Evolutionary conservation across 192 early-diverging fungal genomes (phyloP).

Genomic region (Rhizophagus clarus): DNA sequence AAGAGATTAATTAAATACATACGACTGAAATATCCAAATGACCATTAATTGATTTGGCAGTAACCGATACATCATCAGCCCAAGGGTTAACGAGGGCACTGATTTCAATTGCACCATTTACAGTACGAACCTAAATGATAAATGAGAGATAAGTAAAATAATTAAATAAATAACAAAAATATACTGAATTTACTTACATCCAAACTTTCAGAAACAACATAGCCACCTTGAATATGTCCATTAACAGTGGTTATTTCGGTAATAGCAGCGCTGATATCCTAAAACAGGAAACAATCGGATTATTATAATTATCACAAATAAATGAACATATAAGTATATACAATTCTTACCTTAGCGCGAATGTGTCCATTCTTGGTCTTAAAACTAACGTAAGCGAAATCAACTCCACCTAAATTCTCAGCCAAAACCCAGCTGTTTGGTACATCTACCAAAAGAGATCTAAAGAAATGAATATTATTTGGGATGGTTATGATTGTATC

Average conservation of each 20-base stretch:
- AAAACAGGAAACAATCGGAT: neutral
- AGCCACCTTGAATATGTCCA: conserved; percentile 7
- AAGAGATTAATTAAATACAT: conserved; percentile 3
- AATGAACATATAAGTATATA: neutral
- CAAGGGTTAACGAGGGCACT: neutral
- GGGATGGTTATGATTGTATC: conserved; percentile 32
- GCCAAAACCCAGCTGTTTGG: conserved; percentile 14
- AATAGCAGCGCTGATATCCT: conserved; percentile 4
- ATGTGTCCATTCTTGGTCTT: conserved; percentile 30
- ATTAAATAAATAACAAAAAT: neutral
- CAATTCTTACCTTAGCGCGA: conserved; percentile 1
- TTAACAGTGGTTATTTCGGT: conserved; percentile 25
- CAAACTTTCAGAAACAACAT: conserved; percentile 5
- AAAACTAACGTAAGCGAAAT: conserved; percentile 29
- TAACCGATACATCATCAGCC: conserved; percentile 11
- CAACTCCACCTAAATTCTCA: conserved; percentile 9
- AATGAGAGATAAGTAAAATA: neutral
- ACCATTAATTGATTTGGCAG: conserved; percentile 13
- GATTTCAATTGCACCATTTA: conserved; percentile 13
- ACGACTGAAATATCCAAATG: conserved; percentile 27
- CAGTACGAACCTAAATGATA: conserved; percentile 5
- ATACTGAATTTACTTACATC: conserved; percentile 8
- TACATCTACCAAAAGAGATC: conserved; percentile 26
- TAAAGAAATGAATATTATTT: neutral
- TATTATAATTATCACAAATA: neutral